Evolutionary conservation across 495 filamentous ascomycete genomes (phyloP).

Genomic region (Penicillium steckii): DNA sequence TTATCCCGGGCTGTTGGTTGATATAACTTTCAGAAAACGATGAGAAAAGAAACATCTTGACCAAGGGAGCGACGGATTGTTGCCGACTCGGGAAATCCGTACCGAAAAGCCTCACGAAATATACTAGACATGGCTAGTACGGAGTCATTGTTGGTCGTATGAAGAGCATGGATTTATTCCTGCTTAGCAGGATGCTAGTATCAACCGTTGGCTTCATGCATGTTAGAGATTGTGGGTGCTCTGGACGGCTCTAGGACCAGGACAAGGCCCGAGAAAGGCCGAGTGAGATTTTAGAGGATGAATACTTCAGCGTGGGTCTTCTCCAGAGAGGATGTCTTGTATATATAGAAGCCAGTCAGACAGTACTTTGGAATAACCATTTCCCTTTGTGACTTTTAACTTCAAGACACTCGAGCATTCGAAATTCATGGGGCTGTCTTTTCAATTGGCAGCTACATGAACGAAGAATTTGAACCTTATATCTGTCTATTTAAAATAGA

Average conservation of each 20-base stretch:
- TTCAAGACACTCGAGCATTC: background rate
- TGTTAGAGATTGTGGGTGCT: background rate
- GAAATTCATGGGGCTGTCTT: background rate
- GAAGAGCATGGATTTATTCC: background rate
- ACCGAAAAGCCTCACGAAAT: background rate
- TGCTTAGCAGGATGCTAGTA: background rate
- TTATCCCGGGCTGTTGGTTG: background rate
- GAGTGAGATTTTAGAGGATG: background rate
- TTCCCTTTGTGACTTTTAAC: background rate
- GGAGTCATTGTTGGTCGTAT: no score
- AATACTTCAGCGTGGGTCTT: background rate
- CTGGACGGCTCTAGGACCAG: background rate
- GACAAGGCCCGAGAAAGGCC: background rate
- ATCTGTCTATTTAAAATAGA: background rate
- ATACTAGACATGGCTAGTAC: background rate
- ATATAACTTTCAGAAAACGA: background rate
- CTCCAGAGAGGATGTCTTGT: background rate
- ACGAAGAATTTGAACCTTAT: no score
- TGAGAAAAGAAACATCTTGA: background rate
- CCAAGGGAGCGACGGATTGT: background rate
- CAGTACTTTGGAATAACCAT: background rate
- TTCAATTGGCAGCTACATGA: background rate
- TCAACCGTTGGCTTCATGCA: background rate
- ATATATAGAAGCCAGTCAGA: background rate
- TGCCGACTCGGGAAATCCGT: background rate